These are phyloP conservation scores for Apiospora rasikravindrae DNA, from an alignment of 2,329 filamentous ascomycete species.

Conservation along the genomic window DNA sequence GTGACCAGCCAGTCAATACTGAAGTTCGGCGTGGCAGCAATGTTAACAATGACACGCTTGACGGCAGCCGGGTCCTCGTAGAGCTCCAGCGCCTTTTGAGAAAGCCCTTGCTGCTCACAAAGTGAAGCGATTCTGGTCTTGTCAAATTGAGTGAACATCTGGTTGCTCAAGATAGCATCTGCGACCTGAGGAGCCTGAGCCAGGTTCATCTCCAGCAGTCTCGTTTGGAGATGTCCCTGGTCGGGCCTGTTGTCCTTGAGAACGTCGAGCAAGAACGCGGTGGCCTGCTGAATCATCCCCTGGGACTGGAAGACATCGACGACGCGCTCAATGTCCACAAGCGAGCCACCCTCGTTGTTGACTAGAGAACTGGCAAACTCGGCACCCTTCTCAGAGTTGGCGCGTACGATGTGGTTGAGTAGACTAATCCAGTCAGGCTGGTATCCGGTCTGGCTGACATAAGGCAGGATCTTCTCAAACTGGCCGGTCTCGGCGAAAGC, in stretches of 20 bases:
- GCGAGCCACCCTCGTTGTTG: constrained; percentile 83
- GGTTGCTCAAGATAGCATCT: constrained; percentile 95
- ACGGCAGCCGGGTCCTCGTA: constrained; percentile 89
- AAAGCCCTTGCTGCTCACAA: constrained; percentile 90
- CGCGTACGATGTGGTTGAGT: constrained; percentile 88
- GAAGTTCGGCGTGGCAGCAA: constrained; percentile 81
- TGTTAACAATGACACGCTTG: constrained; percentile 88
- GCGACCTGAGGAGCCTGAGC: constrained; percentile 96
- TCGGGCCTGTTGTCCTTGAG: constrained; percentile 94
- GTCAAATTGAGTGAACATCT: constrained; percentile 98
- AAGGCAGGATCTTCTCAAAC: constrained; percentile 95
- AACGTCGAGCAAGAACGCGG: constrained; percentile 95
- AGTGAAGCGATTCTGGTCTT: constrained; percentile 85
- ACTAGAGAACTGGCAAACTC: constrained; percentile 94
- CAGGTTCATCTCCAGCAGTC: constrained; percentile 96
- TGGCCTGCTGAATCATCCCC: constrained; percentile 96
- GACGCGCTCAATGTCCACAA: constrained; percentile 92
- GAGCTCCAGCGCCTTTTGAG: constrained; percentile 88
- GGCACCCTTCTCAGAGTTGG: constrained; percentile 90
- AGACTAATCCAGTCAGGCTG: constrained; percentile 94
- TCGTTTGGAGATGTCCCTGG: constrained; percentile 90
- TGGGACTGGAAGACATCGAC: constrained; percentile 98
- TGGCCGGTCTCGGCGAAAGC: constrained; percentile 94
- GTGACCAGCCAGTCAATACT: constrained; percentile 88
- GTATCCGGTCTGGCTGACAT: constrained; percentile 83